Percentiles rank a stretch among this genome's conserved stretches.
phyloP scores from a whole-genome alignment of 345 rosid species.

The Euphorbia tirucalli region DNA sequence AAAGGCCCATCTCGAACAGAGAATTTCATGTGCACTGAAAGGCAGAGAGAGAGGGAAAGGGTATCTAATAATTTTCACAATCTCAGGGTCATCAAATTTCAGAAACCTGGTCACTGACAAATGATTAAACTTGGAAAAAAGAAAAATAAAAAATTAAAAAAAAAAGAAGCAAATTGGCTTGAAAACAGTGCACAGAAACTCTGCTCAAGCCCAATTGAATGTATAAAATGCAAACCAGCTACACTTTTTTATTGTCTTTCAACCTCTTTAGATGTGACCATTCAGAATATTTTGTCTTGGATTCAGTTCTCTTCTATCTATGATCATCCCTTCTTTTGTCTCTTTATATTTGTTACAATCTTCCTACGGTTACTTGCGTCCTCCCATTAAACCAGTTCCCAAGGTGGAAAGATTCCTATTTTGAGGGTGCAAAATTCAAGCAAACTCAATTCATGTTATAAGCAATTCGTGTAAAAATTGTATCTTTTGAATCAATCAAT shows the following conservation, averaged over 20 bases:
- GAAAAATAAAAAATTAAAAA: too few species aligned
- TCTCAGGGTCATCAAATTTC: background rate
- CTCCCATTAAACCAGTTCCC: background rate
- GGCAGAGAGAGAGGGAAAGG: background rate
- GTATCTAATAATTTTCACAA: constrained; percentile 1
- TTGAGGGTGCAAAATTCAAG: background rate
- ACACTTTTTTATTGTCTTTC: background rate
- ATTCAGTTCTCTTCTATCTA: background rate
- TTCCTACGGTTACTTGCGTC: too few species aligned
- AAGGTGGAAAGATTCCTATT: background rate
- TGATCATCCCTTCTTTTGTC: background rate
- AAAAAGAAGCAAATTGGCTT: too few species aligned
- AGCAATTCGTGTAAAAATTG: background rate
- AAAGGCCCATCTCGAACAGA: background rate
- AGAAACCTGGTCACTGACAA: background rate
- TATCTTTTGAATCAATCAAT: background rate
- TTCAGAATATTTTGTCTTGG: background rate
- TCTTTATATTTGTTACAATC: background rate
- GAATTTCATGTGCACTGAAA: background rate
- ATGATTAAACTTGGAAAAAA: background rate
- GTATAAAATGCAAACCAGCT: background rate
- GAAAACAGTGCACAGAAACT: background rate
- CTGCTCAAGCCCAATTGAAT: background rate
- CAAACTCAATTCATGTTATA: background rate
- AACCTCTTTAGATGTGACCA: background rate